These are phyloP conservation scores for Leccinum uliginosum DNA, from an alignment of 768 basidiomycete species.

Conservation along the genomic window DNA sequence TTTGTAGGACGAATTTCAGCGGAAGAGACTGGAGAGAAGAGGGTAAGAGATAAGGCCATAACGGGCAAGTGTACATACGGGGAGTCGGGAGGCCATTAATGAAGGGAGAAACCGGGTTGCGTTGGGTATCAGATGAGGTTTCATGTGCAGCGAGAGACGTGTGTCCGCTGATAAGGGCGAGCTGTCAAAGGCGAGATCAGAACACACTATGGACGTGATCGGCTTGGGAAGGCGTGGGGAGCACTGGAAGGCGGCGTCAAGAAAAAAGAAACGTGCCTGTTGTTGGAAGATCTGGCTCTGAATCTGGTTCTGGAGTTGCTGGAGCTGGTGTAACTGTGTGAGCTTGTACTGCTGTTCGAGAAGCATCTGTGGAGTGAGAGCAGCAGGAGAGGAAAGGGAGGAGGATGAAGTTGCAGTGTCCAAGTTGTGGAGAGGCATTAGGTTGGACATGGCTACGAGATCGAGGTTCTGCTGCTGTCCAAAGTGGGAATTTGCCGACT, in stretches of 20 bases:
- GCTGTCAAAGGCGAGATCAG: conserved; percentile 36
- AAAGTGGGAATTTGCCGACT: conserved; percentile 11
- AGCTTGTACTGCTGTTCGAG: conserved; percentile 78
- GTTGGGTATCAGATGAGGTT: conserved; percentile 32
- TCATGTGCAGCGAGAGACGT: conserved; percentile 33
- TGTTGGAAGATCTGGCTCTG: conserved; percentile 88
- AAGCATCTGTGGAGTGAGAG: conserved; percentile 45
- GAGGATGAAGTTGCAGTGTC: conserved; percentile 19
- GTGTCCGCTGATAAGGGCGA: conserved; percentile 61
- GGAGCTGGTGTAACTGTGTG: conserved; percentile 70
- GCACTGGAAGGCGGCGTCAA: not conserved
- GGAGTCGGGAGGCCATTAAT: conserved; percentile 68
- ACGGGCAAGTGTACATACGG: conserved; percentile 38
- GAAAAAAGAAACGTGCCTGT: conserved; percentile 51
- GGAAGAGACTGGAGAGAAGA: conserved; percentile 46
- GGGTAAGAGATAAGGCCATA: conserved; percentile 11
- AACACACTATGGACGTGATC: conserved; percentile 9
- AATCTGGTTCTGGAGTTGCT: conserved; percentile 78
- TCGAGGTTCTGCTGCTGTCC: conserved; percentile 41
- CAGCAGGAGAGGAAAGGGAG: conserved; percentile 15
- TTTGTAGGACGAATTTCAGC: conserved; percentile 60
- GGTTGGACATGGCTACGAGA: conserved; percentile 39
- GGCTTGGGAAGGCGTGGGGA: not conserved
- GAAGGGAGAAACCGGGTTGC: conserved; percentile 34
- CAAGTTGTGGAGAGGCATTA: conserved; percentile 48